Conservation (phyloP, 768 basidiomycete species). For the Leccinum truebloodii region DNA sequence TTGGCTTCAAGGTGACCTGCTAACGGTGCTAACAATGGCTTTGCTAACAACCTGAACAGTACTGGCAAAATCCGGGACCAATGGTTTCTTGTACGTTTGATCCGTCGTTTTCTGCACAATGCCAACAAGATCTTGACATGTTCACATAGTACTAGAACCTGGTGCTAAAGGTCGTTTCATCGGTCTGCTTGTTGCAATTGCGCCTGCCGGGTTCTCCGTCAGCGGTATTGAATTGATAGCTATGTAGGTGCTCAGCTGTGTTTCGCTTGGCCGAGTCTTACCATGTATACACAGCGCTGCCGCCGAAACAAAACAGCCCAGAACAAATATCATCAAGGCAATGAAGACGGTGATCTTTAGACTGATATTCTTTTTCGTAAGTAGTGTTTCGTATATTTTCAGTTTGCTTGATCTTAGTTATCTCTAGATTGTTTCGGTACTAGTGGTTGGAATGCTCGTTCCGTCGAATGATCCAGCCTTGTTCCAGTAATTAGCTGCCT, state of each 20-base stretch:
- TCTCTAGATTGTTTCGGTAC: slow-evolving; percentile 23
- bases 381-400: not conserved
- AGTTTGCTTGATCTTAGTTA: not conserved
- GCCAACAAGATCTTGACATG: not conserved
- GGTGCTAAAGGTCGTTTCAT: slow-evolving; percentile 25
- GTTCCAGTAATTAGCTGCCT: slow-evolving; percentile 36
- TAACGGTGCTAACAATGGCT: too few species aligned
- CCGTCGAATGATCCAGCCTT: slow-evolving; percentile 61
- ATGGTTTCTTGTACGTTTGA: slow-evolving; percentile 22
- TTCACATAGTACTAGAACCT: slow-evolving; percentile 18
- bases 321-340: slow-evolving; percentile 77
- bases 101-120: not conserved
- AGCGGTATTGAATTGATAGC: slow-evolving; percentile 77
- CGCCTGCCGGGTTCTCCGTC: slow-evolving; percentile 62
- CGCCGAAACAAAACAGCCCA: slow-evolving; percentile 75
- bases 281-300: slow-evolving; percentile 50
- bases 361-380: slow-evolving; percentile 45
- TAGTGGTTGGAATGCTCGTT: slow-evolving; percentile 78
- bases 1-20: slow-evolving; percentile 18
- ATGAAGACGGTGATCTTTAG: slow-evolving; percentile 79
- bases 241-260: slow-evolving; percentile 43
- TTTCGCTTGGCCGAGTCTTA: slow-evolving; percentile 15
- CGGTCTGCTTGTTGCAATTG: slow-evolving; percentile 21
- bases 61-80: slow-evolving; percentile 27
- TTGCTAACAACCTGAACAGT: slow-evolving; percentile 11